Percentiles rank a stretch among this genome's conserved stretches.
These are phyloP conservation scores for Seiridium unicorne DNA, from an alignment of 2,329 filamentous ascomycete species.

Conservation along the genomic window DNA sequence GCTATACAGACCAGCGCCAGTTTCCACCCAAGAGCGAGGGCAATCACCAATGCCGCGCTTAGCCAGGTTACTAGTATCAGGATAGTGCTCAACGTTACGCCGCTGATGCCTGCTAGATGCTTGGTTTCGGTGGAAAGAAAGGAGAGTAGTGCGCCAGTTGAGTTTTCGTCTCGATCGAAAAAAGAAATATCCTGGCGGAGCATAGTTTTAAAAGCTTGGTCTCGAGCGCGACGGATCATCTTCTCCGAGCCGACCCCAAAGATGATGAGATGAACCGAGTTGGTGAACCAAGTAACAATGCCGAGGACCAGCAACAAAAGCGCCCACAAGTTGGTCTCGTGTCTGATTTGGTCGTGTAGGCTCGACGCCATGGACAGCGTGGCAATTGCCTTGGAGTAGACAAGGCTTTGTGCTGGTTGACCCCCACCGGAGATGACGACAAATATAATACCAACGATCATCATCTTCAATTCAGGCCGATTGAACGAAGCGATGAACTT, in stretches of 20 bases:
- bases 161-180: constrained; percentile 88
- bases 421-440: constrained; percentile 7
- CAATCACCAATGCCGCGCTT: constrained; percentile 50
- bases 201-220: constrained; percentile 80
- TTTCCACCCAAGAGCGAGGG: constrained; percentile 79
- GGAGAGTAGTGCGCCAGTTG: constrained; percentile 80
- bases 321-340: no score
- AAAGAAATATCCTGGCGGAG: constrained; percentile 90
- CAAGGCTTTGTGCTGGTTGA: neutral
- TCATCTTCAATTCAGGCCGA: neutral
- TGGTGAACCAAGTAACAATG: neutral
- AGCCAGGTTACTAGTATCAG: constrained; percentile 79
- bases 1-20: constrained; percentile 76
- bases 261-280: neutral
- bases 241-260: neutral
- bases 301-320: constrained; percentile 1
- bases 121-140: constrained; percentile 89
- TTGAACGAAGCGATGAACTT: neutral
- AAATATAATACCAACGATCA: constrained; percentile 42
- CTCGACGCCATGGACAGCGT: neutral
- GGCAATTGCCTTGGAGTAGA: neutral
- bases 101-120: constrained; percentile 82
- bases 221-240: constrained; percentile 49
- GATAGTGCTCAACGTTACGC: constrained; percentile 82
- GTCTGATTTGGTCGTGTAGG: neutral